Evolutionary conservation across 129 eudicot species (phyloP).

Genomic region (Cynara cardunculus): DNA sequence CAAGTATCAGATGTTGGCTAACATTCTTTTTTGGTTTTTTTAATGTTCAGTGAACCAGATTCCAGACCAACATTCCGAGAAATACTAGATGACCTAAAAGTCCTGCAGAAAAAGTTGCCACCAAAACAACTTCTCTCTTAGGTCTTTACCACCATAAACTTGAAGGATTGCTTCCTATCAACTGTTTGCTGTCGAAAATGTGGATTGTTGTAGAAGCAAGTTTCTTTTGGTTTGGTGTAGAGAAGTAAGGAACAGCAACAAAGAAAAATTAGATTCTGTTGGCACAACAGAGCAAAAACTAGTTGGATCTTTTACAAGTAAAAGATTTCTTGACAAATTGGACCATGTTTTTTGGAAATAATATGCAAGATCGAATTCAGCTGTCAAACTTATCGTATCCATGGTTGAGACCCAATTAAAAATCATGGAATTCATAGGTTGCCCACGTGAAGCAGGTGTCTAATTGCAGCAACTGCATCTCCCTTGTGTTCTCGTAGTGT

Average conservation of each 20-base stretch:
- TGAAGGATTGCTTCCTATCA: background rate
- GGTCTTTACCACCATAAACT: too few species aligned
- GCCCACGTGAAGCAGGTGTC: slow-evolving; percentile 47
- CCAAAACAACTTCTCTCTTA: too few species aligned
- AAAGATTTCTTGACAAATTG: background rate
- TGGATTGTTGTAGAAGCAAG: too few species aligned
- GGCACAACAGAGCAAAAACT: background rate
- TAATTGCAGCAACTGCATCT: slow-evolving; percentile 96
- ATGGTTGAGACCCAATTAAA: background rate
- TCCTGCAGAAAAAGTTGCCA: slow-evolving; percentile 42
- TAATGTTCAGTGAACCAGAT: slow-evolving; percentile 53
- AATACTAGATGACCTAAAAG: slow-evolving; percentile 52
- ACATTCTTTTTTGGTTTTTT: background rate
- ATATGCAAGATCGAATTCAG: background rate
- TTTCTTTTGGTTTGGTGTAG: too few species aligned
- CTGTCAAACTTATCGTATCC: background rate
- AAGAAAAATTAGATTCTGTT: background rate
- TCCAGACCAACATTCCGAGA: slow-evolving; percentile 70
- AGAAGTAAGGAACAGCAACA: too few species aligned
- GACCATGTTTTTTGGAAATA: background rate
- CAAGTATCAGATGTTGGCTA: background rate
- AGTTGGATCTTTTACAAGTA: background rate
- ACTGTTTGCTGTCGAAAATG: background rate
- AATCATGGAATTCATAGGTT: slow-evolving; percentile 11
- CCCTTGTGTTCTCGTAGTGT: slow-evolving; percentile 95